These are phyloP conservation scores for Papiliotrema flavescens DNA, from an alignment of 1,284 basidiomycete species.

Conservation along the genomic window DNA sequence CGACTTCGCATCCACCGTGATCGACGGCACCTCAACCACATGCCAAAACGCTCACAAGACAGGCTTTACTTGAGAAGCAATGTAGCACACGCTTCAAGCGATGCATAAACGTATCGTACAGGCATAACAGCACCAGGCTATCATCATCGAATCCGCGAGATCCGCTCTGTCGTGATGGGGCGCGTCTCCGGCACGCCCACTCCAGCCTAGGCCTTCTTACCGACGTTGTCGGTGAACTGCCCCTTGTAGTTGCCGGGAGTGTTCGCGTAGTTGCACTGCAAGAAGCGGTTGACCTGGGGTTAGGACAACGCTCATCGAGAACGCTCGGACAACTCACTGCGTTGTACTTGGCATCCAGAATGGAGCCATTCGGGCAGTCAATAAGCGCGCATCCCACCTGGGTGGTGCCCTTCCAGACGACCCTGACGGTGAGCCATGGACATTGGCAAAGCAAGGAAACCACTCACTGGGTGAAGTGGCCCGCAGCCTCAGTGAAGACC, in stretches of 20 bases:
- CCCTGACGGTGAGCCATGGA: conserved; percentile 2
- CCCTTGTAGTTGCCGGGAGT: background rate
- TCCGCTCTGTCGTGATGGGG: background rate
- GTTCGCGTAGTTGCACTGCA: background rate
- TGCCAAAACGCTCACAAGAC: too few relatives aligned
- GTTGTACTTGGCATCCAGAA: conserved; percentile 9
- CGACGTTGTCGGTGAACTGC: conserved; percentile 2
- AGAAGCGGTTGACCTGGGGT: background rate
- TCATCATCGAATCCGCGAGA: background rate
- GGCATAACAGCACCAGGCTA: background rate
- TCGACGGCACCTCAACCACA: too few relatives aligned
- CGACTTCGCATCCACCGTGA: too few relatives aligned
- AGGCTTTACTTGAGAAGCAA: too few relatives aligned
- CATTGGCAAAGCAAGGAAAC: background rate
- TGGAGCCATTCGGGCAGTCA: conserved; percentile 13
- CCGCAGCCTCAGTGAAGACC: conserved; percentile 14
- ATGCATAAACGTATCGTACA: background rate
- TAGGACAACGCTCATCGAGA: background rate
- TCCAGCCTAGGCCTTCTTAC: background rate
- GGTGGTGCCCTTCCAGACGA: conserved; percentile 44
- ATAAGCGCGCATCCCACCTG: conserved; percentile 35
- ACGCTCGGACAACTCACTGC: background rate
- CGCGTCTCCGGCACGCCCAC: background rate
- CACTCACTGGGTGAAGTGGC: conserved; percentile 37
- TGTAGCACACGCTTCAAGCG: background rate